phyloP scores from a whole-genome alignment of 345 rosid species.

The Eucalyptus dawsonii region DNA sequence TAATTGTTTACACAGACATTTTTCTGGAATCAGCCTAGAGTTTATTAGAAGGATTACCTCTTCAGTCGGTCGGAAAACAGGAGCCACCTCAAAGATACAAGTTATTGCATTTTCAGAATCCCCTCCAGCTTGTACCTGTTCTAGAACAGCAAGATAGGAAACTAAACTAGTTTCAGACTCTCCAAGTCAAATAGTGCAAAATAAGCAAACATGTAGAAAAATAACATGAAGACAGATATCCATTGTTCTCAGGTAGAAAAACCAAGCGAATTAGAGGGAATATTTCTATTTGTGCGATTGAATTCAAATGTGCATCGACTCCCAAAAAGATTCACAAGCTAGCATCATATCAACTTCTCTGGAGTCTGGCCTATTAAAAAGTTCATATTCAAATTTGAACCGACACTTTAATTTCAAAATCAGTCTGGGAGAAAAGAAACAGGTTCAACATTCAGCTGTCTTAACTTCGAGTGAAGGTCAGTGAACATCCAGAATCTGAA shows the following conservation, averaged over 20 bases:
- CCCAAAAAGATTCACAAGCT: not conserved
- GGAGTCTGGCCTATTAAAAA: not conserved
- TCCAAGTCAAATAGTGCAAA: not conserved
- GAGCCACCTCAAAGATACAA: slow-evolving; percentile 39
- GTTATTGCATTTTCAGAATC: slow-evolving; percentile 14
- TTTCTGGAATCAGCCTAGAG: not conserved
- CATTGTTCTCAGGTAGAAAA: not conserved
- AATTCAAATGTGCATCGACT: not conserved
- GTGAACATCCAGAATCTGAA: not conserved
- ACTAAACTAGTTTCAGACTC: not conserved
- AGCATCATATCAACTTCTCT: not conserved
- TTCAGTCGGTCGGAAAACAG: slow-evolving; percentile 51
- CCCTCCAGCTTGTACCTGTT: not conserved
- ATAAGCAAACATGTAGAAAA: not conserved
- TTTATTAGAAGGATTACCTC: slow-evolving; percentile 29
- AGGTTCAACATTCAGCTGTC: not conserved
- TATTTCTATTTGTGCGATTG: not conserved
- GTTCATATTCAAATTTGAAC: not conserved
- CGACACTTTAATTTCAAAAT: not conserved
- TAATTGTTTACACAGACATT: not conserved
- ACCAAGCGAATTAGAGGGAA: not conserved
- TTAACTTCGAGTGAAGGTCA: not conserved
- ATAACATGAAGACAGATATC: not conserved
- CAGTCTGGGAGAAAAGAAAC: not conserved
- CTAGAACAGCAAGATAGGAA: not conserved